Percentiles rank a stretch among this genome's conserved stretches.
These are phyloP conservation scores for Clarireedia paspali DNA, from an alignment of 2,329 filamentous ascomycete species.

Conservation along the genomic window DNA sequence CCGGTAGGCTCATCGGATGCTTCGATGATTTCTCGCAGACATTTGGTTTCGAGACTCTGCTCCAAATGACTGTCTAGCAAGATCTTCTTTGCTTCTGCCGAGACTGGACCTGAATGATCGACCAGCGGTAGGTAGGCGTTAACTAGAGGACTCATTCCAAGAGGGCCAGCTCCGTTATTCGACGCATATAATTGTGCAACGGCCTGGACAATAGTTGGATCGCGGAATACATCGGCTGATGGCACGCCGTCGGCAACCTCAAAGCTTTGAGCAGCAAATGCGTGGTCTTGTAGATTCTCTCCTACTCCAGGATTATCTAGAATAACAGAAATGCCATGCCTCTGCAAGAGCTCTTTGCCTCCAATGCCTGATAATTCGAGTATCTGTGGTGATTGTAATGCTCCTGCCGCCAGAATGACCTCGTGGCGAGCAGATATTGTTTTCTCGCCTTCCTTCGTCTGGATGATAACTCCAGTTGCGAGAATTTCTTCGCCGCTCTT, in stretches of 20 bases:
- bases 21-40: neutral
- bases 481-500: slow-evolving; percentile 31
- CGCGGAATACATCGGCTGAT: neutral
- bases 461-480: slow-evolving; percentile 21
- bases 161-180: neutral
- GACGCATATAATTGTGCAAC: neutral
- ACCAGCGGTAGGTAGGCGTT: neutral
- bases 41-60: neutral
- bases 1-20: neutral
- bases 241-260: neutral
- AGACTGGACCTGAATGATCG: neutral
- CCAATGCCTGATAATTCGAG: slow-evolving; percentile 2
- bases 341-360: neutral
- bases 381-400: neutral
- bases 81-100: neutral
- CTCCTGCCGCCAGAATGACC: neutral
- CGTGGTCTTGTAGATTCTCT: slow-evolving; percentile 6
- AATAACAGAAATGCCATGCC: neutral
- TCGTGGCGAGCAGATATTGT: neutral
- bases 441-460: neutral
- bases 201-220: neutral
- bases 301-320: neutral
- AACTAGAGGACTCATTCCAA: neutral
- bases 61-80: neutral
- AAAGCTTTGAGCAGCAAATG: neutral